Evolutionary conservation across 805 yeast genomes (phyloP).

Genomic region (Brettanomyces naardenensis): DNA sequence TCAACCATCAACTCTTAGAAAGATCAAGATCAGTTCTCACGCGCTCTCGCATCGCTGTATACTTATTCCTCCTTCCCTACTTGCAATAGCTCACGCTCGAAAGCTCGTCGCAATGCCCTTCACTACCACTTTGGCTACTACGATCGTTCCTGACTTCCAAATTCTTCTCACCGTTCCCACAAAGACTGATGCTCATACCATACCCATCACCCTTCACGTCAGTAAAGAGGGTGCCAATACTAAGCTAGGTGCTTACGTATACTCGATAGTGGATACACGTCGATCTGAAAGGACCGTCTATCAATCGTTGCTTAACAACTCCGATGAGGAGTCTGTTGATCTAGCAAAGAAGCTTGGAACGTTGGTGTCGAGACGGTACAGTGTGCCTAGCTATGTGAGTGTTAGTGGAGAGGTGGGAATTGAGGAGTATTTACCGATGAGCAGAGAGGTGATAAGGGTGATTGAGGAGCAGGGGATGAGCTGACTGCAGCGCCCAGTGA

Average conservation of each 20-base stretch:
- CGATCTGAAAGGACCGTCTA: conserved; percentile 19
- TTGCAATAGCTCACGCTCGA: too few species aligned
- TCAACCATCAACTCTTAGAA: too few species aligned
- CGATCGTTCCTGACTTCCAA: conserved; percentile 10
- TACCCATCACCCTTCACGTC: conserved; percentile 31
- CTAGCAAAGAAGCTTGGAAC: conserved; percentile 34
- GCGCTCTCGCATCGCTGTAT: too few species aligned
- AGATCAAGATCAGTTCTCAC: too few species aligned
- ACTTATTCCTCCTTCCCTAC: too few species aligned
- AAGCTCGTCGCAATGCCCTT: too few species aligned
- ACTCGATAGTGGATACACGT: conserved; percentile 31
- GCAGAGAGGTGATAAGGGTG: conserved; percentile 21
- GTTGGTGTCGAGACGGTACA: conserved; percentile 32
- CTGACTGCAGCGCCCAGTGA: too few species aligned
- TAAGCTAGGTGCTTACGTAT: conserved; percentile 35
- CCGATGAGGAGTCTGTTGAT: conserved; percentile 34
- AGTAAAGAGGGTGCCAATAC: conserved; percentile 25
- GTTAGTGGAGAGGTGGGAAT: conserved; percentile 31
- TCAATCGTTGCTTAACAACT: conserved; percentile 36
- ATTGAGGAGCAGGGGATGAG: conserved; percentile 24
- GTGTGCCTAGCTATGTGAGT: conserved; percentile 37
- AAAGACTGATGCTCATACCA: conserved; percentile 8
- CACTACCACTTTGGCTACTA: too few species aligned
- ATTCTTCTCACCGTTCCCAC: conserved; percentile 15
- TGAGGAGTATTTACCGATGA: conserved; percentile 23